These are phyloP conservation scores for Verticillium nubilum DNA, from an alignment of 2,329 filamentous ascomycete species.

Conservation along the genomic window DNA sequence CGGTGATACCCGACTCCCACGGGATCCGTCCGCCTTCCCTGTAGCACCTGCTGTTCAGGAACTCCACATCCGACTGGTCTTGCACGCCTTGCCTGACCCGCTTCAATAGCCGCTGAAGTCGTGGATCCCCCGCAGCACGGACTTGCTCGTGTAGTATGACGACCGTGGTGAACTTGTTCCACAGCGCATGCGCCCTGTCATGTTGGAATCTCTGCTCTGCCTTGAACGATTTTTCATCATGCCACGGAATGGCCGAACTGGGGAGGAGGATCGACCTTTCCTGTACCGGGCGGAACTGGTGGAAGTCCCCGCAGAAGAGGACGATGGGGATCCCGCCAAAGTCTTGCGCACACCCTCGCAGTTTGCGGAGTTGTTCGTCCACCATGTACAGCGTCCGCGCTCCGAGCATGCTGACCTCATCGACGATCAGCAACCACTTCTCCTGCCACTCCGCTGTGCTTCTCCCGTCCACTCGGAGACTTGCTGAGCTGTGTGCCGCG, in stretches of 20 bases:
- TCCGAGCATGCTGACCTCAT: constrained; percentile 4
- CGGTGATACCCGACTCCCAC: constrained; percentile 6
- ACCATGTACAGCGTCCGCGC: background rate
- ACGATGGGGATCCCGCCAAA: background rate
- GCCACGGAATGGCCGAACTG: too few relatives aligned
- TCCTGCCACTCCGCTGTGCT: constrained; percentile 4
- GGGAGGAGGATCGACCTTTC: background rate
- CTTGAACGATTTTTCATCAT: background rate
- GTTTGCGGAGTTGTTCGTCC: too few relatives aligned
- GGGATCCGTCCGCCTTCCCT: constrained; percentile 2
- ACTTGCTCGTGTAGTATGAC: background rate
- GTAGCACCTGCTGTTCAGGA: constrained; percentile 1
- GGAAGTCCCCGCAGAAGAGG: background rate
- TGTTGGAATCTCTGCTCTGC: background rate
- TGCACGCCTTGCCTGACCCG: constrained; percentile 1
- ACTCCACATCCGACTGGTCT: constrained; percentile 2
- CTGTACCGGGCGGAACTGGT: background rate
- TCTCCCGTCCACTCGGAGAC: background rate
- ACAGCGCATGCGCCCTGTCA: background rate
- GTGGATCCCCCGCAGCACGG: background rate
- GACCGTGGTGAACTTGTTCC: background rate
- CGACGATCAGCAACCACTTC: constrained; percentile 4
- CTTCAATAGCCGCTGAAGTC: background rate
- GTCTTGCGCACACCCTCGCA: too few relatives aligned
- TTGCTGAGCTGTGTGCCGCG: background rate